These are phyloP conservation scores for Sordariomycetes sp. DNA, from an alignment of 2,329 filamentous ascomycete species.

Conservation along the genomic window DNA sequence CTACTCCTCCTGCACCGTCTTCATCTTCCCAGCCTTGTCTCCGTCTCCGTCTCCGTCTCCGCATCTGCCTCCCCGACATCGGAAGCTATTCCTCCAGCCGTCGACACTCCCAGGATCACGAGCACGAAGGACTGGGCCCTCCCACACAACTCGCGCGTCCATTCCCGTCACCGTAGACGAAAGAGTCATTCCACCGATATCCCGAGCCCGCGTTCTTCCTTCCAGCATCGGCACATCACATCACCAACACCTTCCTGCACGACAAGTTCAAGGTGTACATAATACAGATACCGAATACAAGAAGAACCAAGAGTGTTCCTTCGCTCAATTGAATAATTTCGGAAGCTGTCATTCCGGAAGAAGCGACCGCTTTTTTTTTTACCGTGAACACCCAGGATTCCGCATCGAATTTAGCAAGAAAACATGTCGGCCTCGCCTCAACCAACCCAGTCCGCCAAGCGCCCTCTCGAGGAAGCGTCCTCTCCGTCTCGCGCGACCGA, in stretches of 20 bases:
- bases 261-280: conserved; percentile 4
- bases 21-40: conserved; percentile 13
- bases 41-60: not conserved
- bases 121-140: conserved; percentile 5
- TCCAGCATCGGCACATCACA: conserved; percentile 2
- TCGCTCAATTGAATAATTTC: not conserved
- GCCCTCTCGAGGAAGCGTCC: conserved; percentile 91
- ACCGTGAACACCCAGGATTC: not conserved
- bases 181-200: conserved; percentile 5
- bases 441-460: conserved; percentile 68
- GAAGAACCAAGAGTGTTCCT: not conserved
- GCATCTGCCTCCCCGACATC: conserved; percentile 9
- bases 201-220: conserved; percentile 2
- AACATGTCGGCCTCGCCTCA: conserved; percentile 66
- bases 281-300: conserved; percentile 6
- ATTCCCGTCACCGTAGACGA: conserved; percentile 3
- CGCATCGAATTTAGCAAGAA: conserved; percentile 2
- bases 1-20: conserved; percentile 17
- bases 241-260: conserved; percentile 5
- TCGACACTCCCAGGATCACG: not conserved
- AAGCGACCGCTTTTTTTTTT: not conserved
- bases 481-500: conserved; percentile 86
- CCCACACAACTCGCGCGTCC: not conserved
- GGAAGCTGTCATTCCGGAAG: not conserved
- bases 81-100: conserved; percentile 1